These are phyloP conservation scores for Pichia sp. DNA, from an alignment of 1,139 yeast genomes.

Conservation along the genomic window DNA sequence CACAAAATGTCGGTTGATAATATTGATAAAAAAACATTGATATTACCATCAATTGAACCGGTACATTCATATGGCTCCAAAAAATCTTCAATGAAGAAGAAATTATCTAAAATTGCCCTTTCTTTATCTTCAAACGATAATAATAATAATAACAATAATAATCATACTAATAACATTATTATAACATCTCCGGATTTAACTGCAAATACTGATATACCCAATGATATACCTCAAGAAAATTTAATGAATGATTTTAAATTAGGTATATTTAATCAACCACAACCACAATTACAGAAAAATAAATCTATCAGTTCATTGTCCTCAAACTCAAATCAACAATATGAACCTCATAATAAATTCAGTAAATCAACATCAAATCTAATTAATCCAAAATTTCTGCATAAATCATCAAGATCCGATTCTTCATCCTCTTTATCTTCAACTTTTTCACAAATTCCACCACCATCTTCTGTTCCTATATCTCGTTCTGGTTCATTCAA, in stretches of 20 bases:
- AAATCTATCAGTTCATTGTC: background rate
- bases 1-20: background rate
- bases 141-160: background rate
- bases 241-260: too few species aligned
- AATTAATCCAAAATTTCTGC: background rate
- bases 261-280: background rate
- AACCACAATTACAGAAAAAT: too few species aligned
- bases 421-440: background rate
- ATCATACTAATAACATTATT: too few species aligned
- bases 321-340: background rate
- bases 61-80: conserved; percentile 6
- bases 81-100: conserved; percentile 4
- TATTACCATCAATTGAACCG: conserved; percentile 1
- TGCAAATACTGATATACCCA: background rate
- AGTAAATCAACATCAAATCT: conserved; percentile 5
- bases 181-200: too few species aligned
- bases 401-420: background rate
- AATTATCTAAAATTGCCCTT: conserved; percentile 9
- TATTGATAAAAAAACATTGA: background rate
- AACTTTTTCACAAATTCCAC: background rate
- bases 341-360: background rate
- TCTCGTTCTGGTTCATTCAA: background rate
- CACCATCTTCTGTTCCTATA: background rate
- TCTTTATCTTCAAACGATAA: conserved; percentile 2
- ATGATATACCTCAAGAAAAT: too few species aligned